Evolutionary conservation across 805 yeast genomes (phyloP).

Genomic region (Ogataea dorogensis): DNA sequence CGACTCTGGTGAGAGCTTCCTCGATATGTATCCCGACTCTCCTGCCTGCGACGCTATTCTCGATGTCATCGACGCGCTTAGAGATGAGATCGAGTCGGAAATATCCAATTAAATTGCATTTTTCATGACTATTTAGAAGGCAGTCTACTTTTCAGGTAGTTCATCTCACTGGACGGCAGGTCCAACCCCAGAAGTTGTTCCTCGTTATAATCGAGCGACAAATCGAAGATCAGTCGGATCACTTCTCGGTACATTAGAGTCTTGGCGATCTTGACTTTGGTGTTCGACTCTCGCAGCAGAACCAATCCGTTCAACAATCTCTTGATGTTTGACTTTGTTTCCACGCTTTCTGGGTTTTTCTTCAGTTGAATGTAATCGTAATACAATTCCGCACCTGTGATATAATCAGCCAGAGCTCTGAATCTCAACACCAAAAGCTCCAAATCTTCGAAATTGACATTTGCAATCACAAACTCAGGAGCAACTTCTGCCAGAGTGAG

Average conservation of each 20-base stretch:
- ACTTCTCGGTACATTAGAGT: slow-evolving; percentile 52
- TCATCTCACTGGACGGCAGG: slow-evolving; percentile 45
- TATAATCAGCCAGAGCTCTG: slow-evolving; percentile 48
- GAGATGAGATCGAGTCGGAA: slow-evolving; percentile 41
- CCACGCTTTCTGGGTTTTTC: slow-evolving; percentile 15
- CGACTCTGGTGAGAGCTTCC: slow-evolving; percentile 81
- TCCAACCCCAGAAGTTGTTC: slow-evolving; percentile 39
- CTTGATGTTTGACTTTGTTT: slow-evolving; percentile 31
- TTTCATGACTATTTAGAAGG: slow-evolving; percentile 10
- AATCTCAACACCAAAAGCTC: slow-evolving; percentile 43
- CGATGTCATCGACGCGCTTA: slow-evolving; percentile 71
- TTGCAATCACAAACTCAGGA: slow-evolving; percentile 64
- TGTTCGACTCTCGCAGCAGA: slow-evolving; percentile 36
- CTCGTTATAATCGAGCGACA: slow-evolving; percentile 28
- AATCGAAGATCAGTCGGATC: slow-evolving; percentile 40
- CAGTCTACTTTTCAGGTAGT: slow-evolving; percentile 34
- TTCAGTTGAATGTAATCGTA: slow-evolving; percentile 43
- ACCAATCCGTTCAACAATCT: slow-evolving; percentile 48
- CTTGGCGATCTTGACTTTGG: slow-evolving; percentile 46
- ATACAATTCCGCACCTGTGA: slow-evolving; percentile 58
- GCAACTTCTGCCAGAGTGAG: slow-evolving; percentile 60
- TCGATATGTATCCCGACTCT: slow-evolving; percentile 82
- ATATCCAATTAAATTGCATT: slow-evolving; percentile 7
- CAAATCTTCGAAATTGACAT: slow-evolving; percentile 33
- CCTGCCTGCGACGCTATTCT: slow-evolving; percentile 88